Percentiles rank a stretch among this genome's conserved stretches.
Evolutionary conservation across 495 filamentous ascomycete species (phyloP).

Genomic region (Neurospora sp.): DNA sequence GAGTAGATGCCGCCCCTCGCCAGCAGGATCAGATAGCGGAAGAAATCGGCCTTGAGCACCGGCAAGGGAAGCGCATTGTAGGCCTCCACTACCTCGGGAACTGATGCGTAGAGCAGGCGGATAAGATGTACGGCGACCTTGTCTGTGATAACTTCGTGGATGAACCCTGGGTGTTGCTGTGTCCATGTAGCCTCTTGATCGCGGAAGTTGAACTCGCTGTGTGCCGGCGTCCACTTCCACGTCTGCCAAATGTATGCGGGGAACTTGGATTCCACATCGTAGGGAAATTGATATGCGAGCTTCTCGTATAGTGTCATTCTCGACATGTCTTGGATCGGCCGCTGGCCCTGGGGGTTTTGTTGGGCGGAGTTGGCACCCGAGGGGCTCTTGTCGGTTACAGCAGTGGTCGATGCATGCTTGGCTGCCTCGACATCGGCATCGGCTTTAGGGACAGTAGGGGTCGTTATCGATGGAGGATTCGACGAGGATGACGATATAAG

Average conservation of each 20-base stretch:
- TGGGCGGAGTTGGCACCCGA: conserved; percentile 14
- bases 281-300: conserved; percentile 86
- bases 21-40: conserved; percentile 89
- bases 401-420: conserved; percentile 15
- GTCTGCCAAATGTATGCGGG: conserved; percentile 99
- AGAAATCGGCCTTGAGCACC: conserved; percentile 95
- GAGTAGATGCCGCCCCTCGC: conserved; percentile 93
- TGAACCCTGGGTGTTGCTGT: conserved; percentile 76
- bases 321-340: conserved; percentile 41
- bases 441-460: conserved; percentile 13
- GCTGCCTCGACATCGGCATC: conserved; percentile 10
- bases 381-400: conserved; percentile 4
- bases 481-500: conserved; percentile 48
- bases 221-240: conserved; percentile 83
- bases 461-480: conserved; percentile 7
- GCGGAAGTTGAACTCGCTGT: conserved; percentile 71
- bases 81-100: conserved; percentile 89
- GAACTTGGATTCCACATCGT: conserved; percentile 77
- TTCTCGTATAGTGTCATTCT: conserved; percentile 68
- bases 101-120: conserved; percentile 71
- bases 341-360: conserved; percentile 24
- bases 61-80: conserved; percentile 76
- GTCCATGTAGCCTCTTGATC: conserved; percentile 86
- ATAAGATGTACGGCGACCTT: conserved; percentile 70
- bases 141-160: conserved; percentile 96